These are phyloP conservation scores for Delphinella strobiligena DNA, from an alignment of 2,329 filamentous ascomycete species.

Conservation along the genomic window DNA sequence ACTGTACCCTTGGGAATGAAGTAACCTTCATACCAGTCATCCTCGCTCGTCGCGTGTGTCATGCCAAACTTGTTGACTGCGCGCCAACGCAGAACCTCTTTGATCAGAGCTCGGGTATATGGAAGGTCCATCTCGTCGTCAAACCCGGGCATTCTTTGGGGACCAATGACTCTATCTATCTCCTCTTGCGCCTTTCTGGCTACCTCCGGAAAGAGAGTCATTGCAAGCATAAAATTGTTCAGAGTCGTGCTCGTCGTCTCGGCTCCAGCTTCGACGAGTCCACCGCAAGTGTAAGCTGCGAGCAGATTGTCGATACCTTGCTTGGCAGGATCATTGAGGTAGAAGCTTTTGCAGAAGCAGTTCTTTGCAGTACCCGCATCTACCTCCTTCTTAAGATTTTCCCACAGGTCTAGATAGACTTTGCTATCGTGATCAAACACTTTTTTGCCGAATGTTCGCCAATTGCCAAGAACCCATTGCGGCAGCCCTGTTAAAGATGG, in stretches of 20 bases:
- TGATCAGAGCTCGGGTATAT: slow-evolving; percentile 42
- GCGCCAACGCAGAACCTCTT: slow-evolving; percentile 46
- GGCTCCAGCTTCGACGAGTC: slow-evolving; percentile 24
- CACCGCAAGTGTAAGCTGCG: slow-evolving; percentile 23
- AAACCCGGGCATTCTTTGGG: slow-evolving; percentile 11
- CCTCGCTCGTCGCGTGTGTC: slow-evolving; percentile 22
- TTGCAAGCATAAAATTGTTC: slow-evolving; percentile 13
- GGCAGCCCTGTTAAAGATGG: no score
- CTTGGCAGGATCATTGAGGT: slow-evolving; percentile 20
- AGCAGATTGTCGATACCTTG: slow-evolving; percentile 22
- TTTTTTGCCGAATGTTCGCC: slow-evolving; percentile 17
- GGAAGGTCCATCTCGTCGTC: slow-evolving; percentile 33
- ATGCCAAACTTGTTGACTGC: slow-evolving; percentile 34
- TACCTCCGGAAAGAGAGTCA: slow-evolving; percentile 18
- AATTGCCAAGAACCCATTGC: slow-evolving; percentile 20
- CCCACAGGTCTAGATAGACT: slow-evolving; percentile 22
- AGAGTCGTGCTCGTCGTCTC: slow-evolving; percentile 12
- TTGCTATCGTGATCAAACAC: slow-evolving; percentile 21
- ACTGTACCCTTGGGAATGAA: slow-evolving; percentile 24
- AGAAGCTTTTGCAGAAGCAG: slow-evolving; percentile 25
- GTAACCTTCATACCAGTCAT: slow-evolving; percentile 26
- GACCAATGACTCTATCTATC: slow-evolving; percentile 20
- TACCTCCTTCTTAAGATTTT: slow-evolving; percentile 19
- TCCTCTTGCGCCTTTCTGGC: slow-evolving; percentile 20
- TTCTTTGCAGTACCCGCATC: slow-evolving; percentile 18